Conservation (phyloP, 139 green algal species). For the Microglena sp. region DNA sequence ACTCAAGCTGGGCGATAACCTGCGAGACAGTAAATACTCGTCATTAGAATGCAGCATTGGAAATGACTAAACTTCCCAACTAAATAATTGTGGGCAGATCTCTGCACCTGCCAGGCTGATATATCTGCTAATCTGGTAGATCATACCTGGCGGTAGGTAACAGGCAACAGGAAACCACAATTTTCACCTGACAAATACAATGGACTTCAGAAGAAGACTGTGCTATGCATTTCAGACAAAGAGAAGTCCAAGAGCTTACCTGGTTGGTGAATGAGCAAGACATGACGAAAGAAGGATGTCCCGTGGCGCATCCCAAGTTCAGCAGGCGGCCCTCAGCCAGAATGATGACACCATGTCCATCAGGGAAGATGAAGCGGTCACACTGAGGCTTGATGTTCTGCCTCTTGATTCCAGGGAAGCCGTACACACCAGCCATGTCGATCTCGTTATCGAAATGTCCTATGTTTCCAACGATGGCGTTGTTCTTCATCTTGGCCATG, state of each 20-base stretch:
- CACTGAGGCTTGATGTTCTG: slow-evolving; percentile 97
- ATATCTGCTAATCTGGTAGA: too few species aligned
- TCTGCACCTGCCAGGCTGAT: too few species aligned
- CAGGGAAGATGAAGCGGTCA: slow-evolving; percentile 98
- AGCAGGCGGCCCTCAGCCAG: slow-evolving; percentile 98
- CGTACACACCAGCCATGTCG: slow-evolving; percentile 90
- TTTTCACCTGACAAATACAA: too few species aligned
- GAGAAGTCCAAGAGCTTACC: slow-evolving; percentile 48
- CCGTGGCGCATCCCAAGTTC: slow-evolving; percentile 99
- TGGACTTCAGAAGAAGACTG: too few species aligned
- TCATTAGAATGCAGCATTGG: too few species aligned
- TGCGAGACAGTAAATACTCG: neutral
- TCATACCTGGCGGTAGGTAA: too few species aligned
- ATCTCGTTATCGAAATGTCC: slow-evolving; percentile 99
- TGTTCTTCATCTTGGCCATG: slow-evolving; percentile 99
- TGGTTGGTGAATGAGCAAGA: slow-evolving; percentile 99
- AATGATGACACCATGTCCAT: slow-evolving; percentile 95
- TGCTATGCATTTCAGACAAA: too few species aligned
- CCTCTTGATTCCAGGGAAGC: slow-evolving; percentile 84
- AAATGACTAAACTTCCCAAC: too few species aligned
- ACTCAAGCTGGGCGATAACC: slow-evolving; percentile 98
- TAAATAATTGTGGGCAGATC: too few species aligned
- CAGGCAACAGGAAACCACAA: too few species aligned
- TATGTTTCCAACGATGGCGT: slow-evolving; percentile 99
- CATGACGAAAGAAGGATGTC: slow-evolving; percentile 99